Evolutionary conservation across 2,329 filamentous ascomycete genomes (phyloP).

Genomic region (Diaporthe longicolla): DNA sequence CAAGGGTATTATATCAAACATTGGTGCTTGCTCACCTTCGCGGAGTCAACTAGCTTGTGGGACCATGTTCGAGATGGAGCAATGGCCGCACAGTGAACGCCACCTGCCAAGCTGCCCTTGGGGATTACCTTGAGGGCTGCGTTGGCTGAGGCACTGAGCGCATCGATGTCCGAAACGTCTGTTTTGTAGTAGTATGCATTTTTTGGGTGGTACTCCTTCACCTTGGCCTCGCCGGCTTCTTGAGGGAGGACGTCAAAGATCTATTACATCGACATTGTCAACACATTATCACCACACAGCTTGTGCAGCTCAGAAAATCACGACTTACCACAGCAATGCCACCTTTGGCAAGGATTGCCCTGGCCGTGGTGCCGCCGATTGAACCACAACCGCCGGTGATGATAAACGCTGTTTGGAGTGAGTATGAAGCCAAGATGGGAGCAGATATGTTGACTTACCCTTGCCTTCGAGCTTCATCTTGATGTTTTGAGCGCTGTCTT

Average conservation of each 20-base stretch:
- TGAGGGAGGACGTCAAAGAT: background rate
- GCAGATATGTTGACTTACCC: background rate
- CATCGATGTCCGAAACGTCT: slow-evolving; percentile 2
- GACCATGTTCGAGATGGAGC: background rate
- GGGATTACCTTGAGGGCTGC: background rate
- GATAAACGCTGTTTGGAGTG: background rate
- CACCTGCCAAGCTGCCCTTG: slow-evolving; percentile 4
- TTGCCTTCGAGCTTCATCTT: slow-evolving; percentile 10
- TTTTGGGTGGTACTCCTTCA: background rate
- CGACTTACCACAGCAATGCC: background rate
- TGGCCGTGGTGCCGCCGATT: slow-evolving; percentile 11
- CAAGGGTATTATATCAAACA: no score
- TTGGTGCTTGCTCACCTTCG: background rate
- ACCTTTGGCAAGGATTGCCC: background rate
- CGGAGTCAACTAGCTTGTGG: background rate
- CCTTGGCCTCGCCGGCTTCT: slow-evolving; percentile 7
- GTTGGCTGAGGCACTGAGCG: background rate
- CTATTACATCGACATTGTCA: background rate
- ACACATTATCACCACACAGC: background rate
- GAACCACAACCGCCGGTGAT: background rate
- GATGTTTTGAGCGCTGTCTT: background rate
- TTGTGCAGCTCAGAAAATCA: background rate
- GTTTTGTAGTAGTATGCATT: slow-evolving; percentile 9
- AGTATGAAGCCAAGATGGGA: background rate
- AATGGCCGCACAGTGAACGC: slow-evolving; percentile 12